These are phyloP conservation scores for Leccinellum luteum DNA, from an alignment of 768 basidiomycete species.

Conservation along the genomic window DNA sequence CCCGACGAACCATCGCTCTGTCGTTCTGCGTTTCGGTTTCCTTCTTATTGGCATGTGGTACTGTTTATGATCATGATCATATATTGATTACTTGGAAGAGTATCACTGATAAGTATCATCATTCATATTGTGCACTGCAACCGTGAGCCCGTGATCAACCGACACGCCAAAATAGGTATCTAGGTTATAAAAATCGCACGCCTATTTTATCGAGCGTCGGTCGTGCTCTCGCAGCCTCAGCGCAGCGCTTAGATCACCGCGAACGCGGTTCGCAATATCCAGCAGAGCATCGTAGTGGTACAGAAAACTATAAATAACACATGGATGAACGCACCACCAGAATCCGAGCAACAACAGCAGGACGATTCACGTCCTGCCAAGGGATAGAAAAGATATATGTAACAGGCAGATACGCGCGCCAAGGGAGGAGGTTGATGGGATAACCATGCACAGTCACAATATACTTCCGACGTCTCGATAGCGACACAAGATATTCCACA, in stretches of 20 bases:
- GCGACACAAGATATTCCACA: constrained; percentile 35
- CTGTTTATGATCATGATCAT: constrained; percentile 11
- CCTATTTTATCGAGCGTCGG: constrained; percentile 11
- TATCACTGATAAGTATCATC: constrained; percentile 1
- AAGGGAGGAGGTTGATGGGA: constrained; percentile 14
- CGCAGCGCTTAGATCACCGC: constrained; percentile 1
- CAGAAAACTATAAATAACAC: constrained; percentile 38
- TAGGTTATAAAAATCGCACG: constrained; percentile 13
- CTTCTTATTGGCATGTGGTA: constrained; percentile 11
- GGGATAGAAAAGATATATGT: constrained; percentile 30
- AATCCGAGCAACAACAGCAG: constrained; percentile 28
- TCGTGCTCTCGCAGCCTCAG: background rate
- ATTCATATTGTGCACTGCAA: too few species aligned
- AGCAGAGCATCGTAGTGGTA: constrained; percentile 29
- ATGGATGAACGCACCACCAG: constrained; percentile 20
- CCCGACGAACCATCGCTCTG: background rate
- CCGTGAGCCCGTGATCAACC: too few species aligned
- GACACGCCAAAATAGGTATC: background rate
- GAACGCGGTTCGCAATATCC: constrained; percentile 17
- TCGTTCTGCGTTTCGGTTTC: background rate
- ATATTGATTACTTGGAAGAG: constrained; percentile 13
- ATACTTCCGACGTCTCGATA: constrained; percentile 30
- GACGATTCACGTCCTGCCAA: constrained; percentile 23
- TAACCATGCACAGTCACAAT: constrained; percentile 25
- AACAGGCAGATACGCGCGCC: constrained; percentile 18